These are phyloP conservation scores for Tolypocladium guangdongense DNA, from an alignment of 2,329 filamentous ascomycete species.

Conservation along the genomic window DNA sequence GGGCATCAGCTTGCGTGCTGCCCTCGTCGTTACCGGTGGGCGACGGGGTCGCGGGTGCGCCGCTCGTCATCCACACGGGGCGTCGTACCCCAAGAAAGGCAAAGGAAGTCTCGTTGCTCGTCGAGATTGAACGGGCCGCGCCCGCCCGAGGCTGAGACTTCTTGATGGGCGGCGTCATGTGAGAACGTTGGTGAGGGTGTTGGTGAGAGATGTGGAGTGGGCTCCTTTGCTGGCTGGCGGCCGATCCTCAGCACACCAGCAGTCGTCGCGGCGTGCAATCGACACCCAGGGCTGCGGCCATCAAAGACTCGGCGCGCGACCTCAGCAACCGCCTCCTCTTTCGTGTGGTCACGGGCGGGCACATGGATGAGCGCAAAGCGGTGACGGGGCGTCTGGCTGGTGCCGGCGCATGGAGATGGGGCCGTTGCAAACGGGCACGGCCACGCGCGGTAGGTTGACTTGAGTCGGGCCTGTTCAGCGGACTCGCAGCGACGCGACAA, in stretches of 20 bases:
- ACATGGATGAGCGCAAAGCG: not conserved
- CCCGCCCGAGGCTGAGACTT: slow-evolving; percentile 5
- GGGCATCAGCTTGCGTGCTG: not conserved
- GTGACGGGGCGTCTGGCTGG: not conserved
- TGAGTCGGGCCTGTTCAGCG: not conserved
- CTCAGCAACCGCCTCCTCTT: not conserved
- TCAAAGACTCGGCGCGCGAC: not conserved
- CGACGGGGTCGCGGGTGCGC: not conserved
- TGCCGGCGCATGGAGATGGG: not conserved
- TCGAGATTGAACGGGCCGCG: slow-evolving; percentile 18
- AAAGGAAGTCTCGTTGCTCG: slow-evolving; percentile 30
- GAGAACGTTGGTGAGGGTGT: slow-evolving; percentile 4
- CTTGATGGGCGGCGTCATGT: slow-evolving; percentile 13
- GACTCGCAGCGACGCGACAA: not conserved
- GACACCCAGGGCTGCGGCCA: not conserved
- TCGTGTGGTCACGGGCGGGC: not conserved
- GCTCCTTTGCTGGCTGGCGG: not conserved
- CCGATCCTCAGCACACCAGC: not conserved
- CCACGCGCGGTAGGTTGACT: not conserved
- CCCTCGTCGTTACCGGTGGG: not conserved
- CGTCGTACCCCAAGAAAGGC: slow-evolving; percentile 24
- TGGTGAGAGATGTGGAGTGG: not conserved
- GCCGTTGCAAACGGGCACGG: not conserved
- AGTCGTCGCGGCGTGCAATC: not conserved
- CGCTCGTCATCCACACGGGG: slow-evolving; percentile 16